phyloP scores from a whole-genome alignment of 257 asterid genomes.

The Solanum boliviense region DNA sequence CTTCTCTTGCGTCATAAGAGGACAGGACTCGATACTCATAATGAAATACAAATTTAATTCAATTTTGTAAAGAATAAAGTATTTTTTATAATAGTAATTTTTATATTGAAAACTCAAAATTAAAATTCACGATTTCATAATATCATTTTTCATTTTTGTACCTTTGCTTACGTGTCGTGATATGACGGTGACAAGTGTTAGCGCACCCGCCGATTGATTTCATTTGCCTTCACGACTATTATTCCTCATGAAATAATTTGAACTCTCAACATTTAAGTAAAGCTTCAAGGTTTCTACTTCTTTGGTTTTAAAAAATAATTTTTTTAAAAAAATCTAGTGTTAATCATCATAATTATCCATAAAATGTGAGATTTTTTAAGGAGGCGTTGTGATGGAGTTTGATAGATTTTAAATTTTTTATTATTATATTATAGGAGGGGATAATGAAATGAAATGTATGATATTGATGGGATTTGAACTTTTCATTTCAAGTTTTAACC shows the following conservation, averaged over 20 bases:
- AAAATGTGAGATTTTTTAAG: neutral
- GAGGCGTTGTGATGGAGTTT: neutral
- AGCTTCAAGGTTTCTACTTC: neutral
- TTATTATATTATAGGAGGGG: neutral
- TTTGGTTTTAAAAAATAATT: too few species aligned
- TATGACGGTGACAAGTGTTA: neutral
- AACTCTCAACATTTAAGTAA: neutral
- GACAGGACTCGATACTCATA: accelerated
- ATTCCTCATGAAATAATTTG: neutral
- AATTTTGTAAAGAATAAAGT: accelerated
- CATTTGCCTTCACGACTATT: neutral
- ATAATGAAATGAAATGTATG: neutral
- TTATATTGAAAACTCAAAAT: neutral
- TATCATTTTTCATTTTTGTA: neutral
- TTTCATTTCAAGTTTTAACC: neutral
- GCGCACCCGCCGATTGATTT: neutral
- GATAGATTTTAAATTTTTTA: neutral
- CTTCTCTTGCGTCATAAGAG: neutral
- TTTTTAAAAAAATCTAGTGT: neutral
- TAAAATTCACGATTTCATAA: neutral
- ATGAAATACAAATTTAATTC: accelerated
- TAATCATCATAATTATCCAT: neutral
- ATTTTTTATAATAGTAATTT: neutral
- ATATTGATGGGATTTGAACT: neutral
- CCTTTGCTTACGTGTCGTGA: neutral